Evolutionary conservation across 164 flowering plant species (phyloP).

Genomic region (Vitis cinerea): DNA sequence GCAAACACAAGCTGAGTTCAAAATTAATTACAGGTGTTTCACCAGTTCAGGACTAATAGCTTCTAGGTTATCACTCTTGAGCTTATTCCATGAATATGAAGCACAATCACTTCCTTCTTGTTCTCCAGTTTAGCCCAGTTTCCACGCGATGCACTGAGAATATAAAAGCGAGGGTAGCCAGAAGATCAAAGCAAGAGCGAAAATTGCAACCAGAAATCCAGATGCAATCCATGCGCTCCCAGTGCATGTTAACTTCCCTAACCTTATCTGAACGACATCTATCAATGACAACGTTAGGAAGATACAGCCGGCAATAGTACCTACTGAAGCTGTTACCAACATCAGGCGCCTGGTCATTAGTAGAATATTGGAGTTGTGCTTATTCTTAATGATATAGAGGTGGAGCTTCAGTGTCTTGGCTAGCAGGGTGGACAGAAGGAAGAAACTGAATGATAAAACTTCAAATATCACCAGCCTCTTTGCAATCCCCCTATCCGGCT

Average conservation of each 20-base stretch:
- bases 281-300: slow-evolving; percentile 7
- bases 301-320: background rate
- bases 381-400: background rate
- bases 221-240: background rate
- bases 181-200: background rate
- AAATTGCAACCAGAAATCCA: background rate
- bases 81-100: too few relatives aligned
- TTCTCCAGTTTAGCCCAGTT: too few relatives aligned
- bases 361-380: background rate
- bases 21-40: too few relatives aligned
- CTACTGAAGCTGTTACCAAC: background rate
- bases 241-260: slow-evolving; percentile 8
- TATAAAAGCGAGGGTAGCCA: background rate
- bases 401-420: slow-evolving; percentile 8
- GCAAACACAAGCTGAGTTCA: too few relatives aligned
- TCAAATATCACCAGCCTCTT: slow-evolving; percentile 4
- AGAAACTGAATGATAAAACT: slow-evolving; percentile 6
- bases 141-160: too few relatives aligned
- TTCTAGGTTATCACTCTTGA: too few relatives aligned
- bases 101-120: too few relatives aligned
- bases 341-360: background rate
- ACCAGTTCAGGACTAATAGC: too few relatives aligned
- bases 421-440: slow-evolving; percentile 4
- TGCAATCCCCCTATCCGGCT: background rate
- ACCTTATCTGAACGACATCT: slow-evolving; percentile 5